Conservation (phyloP, 306 rosid species). For the Dalbergia cochinchinensis region DNA sequence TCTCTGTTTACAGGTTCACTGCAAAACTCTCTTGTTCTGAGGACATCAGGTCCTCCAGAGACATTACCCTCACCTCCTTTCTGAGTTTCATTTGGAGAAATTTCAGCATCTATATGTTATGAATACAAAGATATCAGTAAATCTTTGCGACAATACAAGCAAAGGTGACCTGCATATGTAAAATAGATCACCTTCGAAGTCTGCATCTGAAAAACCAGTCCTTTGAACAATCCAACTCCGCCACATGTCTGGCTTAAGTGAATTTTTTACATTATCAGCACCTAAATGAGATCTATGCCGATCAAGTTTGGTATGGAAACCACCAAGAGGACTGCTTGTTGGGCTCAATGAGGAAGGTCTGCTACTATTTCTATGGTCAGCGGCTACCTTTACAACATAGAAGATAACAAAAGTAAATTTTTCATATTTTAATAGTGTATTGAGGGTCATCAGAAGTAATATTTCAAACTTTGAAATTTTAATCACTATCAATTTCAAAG, state of each 20-base stretch:
- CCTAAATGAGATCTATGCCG: slow-evolving; percentile 49
- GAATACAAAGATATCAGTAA: slow-evolving; percentile 41
- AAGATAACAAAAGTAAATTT: slow-evolving; percentile 55
- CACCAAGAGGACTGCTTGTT: slow-evolving; percentile 36
- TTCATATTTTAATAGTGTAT: slow-evolving; percentile 39
- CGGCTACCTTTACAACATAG: slow-evolving; percentile 69
- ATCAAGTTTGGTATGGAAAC: slow-evolving; percentile 50
- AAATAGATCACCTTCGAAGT: slow-evolving; percentile 69
- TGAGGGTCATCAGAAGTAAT: slow-evolving; percentile 42
- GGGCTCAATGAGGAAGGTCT: slow-evolving; percentile 54
- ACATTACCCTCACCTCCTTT: slow-evolving; percentile 45
- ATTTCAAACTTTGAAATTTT: slow-evolving; percentile 46
- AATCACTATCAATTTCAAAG: slow-evolving; percentile 33
- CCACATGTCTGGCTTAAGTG: slow-evolving; percentile 63
- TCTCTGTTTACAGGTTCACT: slow-evolving; percentile 32
- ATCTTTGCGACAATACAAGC: slow-evolving; percentile 25
- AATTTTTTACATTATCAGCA: slow-evolving; percentile 48
- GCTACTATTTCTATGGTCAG: slow-evolving; percentile 51
- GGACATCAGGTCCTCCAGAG: slow-evolving; percentile 48
- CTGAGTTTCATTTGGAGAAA: slow-evolving; percentile 49
- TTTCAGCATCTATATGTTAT: slow-evolving; percentile 67
- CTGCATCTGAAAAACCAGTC: slow-evolving; percentile 58
- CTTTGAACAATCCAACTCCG: slow-evolving; percentile 75
- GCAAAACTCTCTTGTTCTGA: slow-evolving; percentile 44
- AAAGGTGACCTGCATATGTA: slow-evolving; percentile 10